These are phyloP conservation scores for Aspergillus thermomutatus DNA, from an alignment of 2,329 filamentous ascomycete genomes.

Conservation along the genomic window DNA sequence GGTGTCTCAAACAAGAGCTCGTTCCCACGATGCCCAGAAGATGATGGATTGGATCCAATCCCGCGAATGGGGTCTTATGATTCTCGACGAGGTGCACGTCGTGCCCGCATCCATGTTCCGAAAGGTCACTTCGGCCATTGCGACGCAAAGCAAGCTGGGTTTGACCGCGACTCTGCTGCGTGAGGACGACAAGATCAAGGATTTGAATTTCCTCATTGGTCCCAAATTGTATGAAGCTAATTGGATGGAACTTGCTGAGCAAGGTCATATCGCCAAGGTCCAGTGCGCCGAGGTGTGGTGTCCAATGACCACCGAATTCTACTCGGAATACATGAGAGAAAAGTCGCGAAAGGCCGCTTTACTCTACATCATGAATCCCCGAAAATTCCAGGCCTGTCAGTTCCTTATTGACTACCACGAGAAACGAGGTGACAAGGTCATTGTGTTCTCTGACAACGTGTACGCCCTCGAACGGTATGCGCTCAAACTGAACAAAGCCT, in stretches of 20 bases:
- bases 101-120: slow-evolving; percentile 96
- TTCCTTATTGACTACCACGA: slow-evolving; percentile 99
- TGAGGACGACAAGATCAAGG: slow-evolving; percentile 97
- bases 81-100: slow-evolving; percentile 96
- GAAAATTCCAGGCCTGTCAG: slow-evolving; percentile 95
- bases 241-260: slow-evolving; percentile 97
- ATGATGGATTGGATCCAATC: slow-evolving; percentile 93
- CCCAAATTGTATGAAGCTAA: slow-evolving; percentile 98
- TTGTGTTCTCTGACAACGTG: slow-evolving; percentile 97
- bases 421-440: slow-evolving; percentile 90
- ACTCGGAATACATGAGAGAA: slow-evolving; percentile 81
- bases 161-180: slow-evolving; percentile 89
- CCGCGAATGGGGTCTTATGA: slow-evolving; percentile 95
- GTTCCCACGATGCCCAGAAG: slow-evolving; percentile 89
- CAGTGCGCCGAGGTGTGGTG: slow-evolving; percentile 99
- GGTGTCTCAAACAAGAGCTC: slow-evolving; percentile 86
- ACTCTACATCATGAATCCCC: slow-evolving; percentile 95
- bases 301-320: slow-evolving; percentile 98
- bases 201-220: slow-evolving; percentile 95
- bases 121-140: slow-evolving; percentile 88
- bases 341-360: slow-evolving; percentile 64
- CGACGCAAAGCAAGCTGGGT: slow-evolving; percentile 91
- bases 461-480: slow-evolving; percentile 88
- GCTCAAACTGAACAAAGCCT: slow-evolving; percentile 76
- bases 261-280: slow-evolving; percentile 93